phyloP scores from a whole-genome alignment of 2,329 filamentous ascomycete species.

The Nigrospora sphaerica region DNA sequence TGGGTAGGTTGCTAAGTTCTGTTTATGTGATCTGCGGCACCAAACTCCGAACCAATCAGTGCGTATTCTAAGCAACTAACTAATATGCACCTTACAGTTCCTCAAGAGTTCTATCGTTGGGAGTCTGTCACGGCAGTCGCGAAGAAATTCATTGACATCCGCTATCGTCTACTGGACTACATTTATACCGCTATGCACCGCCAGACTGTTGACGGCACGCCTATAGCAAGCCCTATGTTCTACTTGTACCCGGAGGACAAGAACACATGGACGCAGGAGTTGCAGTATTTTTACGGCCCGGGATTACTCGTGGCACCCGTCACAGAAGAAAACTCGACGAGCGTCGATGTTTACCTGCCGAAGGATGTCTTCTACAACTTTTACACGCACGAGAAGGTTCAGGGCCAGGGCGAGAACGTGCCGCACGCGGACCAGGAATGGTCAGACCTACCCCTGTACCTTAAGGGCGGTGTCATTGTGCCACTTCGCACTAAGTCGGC shows the following conservation, averaged over 20 bases:
- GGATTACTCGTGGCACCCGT: constrained; percentile 42
- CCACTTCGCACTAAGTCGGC: constrained; percentile 43
- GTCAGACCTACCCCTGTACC: constrained; percentile 53
- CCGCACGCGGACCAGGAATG: constrained; percentile 17
- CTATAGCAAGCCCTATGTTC: constrained; percentile 63
- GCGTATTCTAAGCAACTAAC: too few relatives aligned
- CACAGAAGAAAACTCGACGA: constrained; percentile 33
- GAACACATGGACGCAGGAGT: constrained; percentile 36
- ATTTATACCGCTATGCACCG: constrained; percentile 65
- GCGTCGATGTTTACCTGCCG: constrained; percentile 41
- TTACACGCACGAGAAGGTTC: constrained; percentile 13
- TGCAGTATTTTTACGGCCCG: constrained; percentile 44
- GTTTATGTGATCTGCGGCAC: too few relatives aligned
- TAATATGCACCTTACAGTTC: too few relatives aligned
- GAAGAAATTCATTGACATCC: constrained; percentile 55
- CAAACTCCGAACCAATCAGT: too few relatives aligned
- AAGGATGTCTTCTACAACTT: constrained; percentile 45
- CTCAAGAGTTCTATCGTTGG: constrained; percentile 70
- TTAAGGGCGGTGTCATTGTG: constrained; percentile 54
- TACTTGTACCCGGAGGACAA: constrained; percentile 57
- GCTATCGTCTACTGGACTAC: constrained; percentile 79
- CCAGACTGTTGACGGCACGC: constrained; percentile 52
- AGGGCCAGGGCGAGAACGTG: constrained; percentile 12
- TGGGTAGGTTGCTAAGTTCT: too few relatives aligned
- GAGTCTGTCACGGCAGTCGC: constrained; percentile 51